Conservation (phyloP, 306 rosid species). For the Malus asiatica region DNA sequence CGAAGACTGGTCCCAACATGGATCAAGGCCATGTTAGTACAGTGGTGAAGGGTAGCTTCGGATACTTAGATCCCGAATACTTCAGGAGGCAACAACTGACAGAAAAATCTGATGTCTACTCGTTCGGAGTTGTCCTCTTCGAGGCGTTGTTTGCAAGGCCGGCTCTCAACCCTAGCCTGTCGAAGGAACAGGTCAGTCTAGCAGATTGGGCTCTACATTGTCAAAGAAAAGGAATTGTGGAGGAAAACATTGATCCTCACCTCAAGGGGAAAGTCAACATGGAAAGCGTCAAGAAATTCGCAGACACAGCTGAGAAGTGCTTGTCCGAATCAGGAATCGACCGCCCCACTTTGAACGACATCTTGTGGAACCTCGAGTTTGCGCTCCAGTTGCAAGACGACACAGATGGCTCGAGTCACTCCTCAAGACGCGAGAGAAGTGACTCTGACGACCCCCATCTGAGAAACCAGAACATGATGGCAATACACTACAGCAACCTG, state of each 20-base stretch:
- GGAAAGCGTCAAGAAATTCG: slow-evolving; percentile 44
- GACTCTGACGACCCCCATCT: slow-evolving; percentile 11
- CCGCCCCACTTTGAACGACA: slow-evolving; percentile 42
- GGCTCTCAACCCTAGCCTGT: slow-evolving; percentile 41
- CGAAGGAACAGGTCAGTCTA: slow-evolving; percentile 49
- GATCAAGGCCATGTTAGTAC: slow-evolving; percentile 44
- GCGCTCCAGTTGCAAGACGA: slow-evolving; percentile 44
- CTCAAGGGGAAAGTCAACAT: slow-evolving; percentile 40
- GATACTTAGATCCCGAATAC: slow-evolving; percentile 49
- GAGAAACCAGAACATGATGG: slow-evolving; percentile 17
- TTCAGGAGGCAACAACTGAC: slow-evolving; percentile 44
- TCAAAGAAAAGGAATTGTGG: slow-evolving; percentile 33
- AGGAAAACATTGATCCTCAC: slow-evolving; percentile 38
- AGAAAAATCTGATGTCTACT: slow-evolving; percentile 47
- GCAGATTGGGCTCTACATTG: slow-evolving; percentile 50
- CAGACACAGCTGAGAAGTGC: slow-evolving; percentile 48
- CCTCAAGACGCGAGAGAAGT: neutral
- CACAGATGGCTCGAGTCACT: slow-evolving; percentile 4
- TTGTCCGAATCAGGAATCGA: slow-evolving; percentile 34
- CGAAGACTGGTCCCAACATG: slow-evolving; percentile 47
- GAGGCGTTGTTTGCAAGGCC: slow-evolving; percentile 44
- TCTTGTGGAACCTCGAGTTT: slow-evolving; percentile 48
- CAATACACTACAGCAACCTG: slow-evolving; percentile 38
- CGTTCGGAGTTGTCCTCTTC: slow-evolving; percentile 49
- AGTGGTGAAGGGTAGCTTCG: slow-evolving; percentile 50